phyloP scores from a whole-genome alignment of 2,329 filamentous ascomycete genomes.

The Furcasterigmium sp. region DNA sequence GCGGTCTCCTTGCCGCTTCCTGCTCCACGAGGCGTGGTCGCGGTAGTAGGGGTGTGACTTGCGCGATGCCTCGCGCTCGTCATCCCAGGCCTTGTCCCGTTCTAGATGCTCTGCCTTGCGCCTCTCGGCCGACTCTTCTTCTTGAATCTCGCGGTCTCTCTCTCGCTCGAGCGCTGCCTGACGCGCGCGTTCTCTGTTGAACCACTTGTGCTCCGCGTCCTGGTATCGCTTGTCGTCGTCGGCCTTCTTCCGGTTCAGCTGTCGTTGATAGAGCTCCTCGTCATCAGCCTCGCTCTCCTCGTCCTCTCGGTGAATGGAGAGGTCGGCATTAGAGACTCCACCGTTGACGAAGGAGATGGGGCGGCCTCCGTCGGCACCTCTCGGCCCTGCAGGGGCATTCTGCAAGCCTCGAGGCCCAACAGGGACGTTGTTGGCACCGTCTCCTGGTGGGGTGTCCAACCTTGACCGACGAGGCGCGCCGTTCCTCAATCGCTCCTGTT shows the following conservation, averaged over 20 bases:
- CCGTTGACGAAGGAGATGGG: constrained; percentile 76
- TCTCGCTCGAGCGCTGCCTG: constrained; percentile 84
- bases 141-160: constrained; percentile 71
- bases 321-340: constrained; percentile 55
- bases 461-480: constrained; percentile 58
- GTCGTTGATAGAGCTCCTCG: constrained; percentile 72
- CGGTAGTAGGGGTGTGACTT: constrained; percentile 80
- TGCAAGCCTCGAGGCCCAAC: constrained; percentile 66
- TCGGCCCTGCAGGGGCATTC: constrained; percentile 66
- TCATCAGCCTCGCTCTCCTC: constrained; percentile 87
- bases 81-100: constrained; percentile 69
- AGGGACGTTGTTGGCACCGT: constrained; percentile 66
- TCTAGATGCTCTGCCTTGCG: constrained; percentile 66
- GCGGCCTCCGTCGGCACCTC: constrained; percentile 60
- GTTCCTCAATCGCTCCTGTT: constrained; percentile 72
- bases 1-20: constrained; percentile 70
- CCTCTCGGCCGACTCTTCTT: constrained; percentile 59
- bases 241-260: constrained; percentile 63
- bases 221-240: constrained; percentile 77
- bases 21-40: constrained; percentile 78
- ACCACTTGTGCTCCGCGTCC: constrained; percentile 85
- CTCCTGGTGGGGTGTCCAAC: constrained; percentile 65
- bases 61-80: constrained; percentile 72
- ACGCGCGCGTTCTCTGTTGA: constrained; percentile 79
- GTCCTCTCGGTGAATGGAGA: constrained; percentile 62